These are phyloP conservation scores for Termitomyces sp. DNA, from an alignment of 768 basidiomycete species.

Conservation along the genomic window DNA sequence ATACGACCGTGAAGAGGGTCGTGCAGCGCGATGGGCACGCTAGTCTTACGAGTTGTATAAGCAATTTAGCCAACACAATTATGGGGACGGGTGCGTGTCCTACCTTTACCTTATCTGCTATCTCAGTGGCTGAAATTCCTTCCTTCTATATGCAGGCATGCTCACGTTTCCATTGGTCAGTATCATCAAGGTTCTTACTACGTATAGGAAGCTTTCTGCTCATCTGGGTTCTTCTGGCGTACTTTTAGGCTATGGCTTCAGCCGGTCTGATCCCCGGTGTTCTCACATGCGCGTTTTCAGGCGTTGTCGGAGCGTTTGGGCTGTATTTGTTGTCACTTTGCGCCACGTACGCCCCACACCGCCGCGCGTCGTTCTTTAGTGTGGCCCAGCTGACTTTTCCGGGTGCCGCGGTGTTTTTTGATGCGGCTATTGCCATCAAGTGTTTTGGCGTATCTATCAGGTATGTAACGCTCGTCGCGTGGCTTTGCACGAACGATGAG, in stretches of 20 bases:
- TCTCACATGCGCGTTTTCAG: slow-evolving; percentile 83
- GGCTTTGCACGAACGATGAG: too few relatives aligned
- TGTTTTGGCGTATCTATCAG: slow-evolving; percentile 97
- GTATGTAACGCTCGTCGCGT: slow-evolving; percentile 31
- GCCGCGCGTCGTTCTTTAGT: slow-evolving; percentile 80
- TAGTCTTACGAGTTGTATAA: slow-evolving; percentile 61
- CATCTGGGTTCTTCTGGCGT: not conserved
- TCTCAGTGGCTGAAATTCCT: not conserved
- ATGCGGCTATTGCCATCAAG: slow-evolving; percentile 91
- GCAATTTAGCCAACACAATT: slow-evolving; percentile 86
- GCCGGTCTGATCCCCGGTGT: slow-evolving; percentile 89
- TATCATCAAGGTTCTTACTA: not conserved
- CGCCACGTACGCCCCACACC: slow-evolving; percentile 70
- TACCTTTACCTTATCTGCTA: not conserved
- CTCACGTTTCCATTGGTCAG: slow-evolving; percentile 80
- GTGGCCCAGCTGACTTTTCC: slow-evolving; percentile 88
- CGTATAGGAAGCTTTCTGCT: not conserved
- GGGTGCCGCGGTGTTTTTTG: slow-evolving; percentile 82
- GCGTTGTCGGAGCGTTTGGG: slow-evolving; percentile 73
- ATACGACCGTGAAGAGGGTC: slow-evolving; percentile 16
- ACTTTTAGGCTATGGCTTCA: slow-evolving; percentile 77
- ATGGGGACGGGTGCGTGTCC: slow-evolving; percentile 75
- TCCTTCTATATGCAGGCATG: slow-evolving; percentile 57
- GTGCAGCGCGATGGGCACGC: slow-evolving; percentile 60
- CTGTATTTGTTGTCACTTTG: slow-evolving; percentile 85